Base-by-base conservation (phyloP, 2,329 filamentous ascomycete genomes). In the Calonectria pauciramosa region DNA sequence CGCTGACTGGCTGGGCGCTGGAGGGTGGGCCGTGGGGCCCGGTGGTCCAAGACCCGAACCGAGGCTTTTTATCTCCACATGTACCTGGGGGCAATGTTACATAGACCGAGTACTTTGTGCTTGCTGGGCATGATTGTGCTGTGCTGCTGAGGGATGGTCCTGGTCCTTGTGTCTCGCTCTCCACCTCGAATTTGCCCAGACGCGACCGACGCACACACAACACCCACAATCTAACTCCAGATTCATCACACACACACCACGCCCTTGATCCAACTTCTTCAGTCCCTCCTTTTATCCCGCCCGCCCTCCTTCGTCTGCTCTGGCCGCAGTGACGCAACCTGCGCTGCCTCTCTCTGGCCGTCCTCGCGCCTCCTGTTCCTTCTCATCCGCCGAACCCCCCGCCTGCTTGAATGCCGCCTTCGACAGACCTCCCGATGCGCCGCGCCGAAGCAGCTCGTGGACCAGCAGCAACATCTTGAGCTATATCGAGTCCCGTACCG, bases 391-490 rank as follows among this genome's bases (percentile, higher is more conserved):
- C 67, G 59, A 68, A 34, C 18, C 18, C 52, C 18, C 52, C 41
- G 66, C 64, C 70, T 73, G 73, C 76, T 79, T 81, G 75, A 68
- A 80, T 81, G 79, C 77, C 75, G 77, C 67, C 72, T 60, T 72
- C 71, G 60, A 68, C 67, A 75, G 73, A 66, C 72, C 41, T 38
- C 68, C 79, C 76, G 76, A 81, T 81, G 80, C 78, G 77, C 75
- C 64, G 79, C 78, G 77, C 74, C 56, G 72, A 75, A 76, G 76
- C 73, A 80, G 78, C 80, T 78, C 75, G 73, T 78, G 73, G 65
- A 73, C 74, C 79, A 69, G 74, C 79, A 69, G 74, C 75, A 67
- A 73, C 75, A 71, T 70, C 78, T 64, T 71, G 70, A 74, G 66
- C 70, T 71, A 72, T 10, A 11, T 60, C 60, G 68, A 67, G 63